Percentiles rank a stretch among this genome's conserved stretches.
Conservation (phyloP, 768 basidiomycete species). For the Botryobasidium botryosum region DNA sequence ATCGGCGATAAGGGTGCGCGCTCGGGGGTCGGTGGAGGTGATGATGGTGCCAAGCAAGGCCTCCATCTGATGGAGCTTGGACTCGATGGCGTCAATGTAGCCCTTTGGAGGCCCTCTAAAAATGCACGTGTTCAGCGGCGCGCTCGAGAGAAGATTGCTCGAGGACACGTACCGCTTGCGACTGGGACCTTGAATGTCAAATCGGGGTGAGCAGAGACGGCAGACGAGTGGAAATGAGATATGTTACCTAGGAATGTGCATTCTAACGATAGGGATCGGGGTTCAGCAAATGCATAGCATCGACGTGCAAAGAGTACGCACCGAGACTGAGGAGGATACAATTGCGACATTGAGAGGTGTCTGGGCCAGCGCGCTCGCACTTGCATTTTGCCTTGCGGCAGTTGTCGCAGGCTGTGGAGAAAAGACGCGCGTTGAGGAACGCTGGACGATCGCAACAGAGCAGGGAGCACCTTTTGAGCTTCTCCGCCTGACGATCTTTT, state of each 20-base stretch:
- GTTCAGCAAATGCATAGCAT: too few relatives aligned
- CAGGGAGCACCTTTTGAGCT: slow-evolving; percentile 9
- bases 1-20: slow-evolving; percentile 25
- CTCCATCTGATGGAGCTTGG: slow-evolving; percentile 78
- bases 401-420: slow-evolving; percentile 52
- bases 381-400: slow-evolving; percentile 80
- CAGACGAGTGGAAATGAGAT: not conserved
- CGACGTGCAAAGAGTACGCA: slow-evolving; percentile 22
- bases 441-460: not conserved
- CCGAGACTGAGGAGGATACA: slow-evolving; percentile 40
- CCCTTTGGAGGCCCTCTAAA: slow-evolving; percentile 70
- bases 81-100: slow-evolving; percentile 90
- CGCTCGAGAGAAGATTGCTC: slow-evolving; percentile 45
- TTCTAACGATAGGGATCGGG: too few relatives aligned
- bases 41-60: slow-evolving; percentile 73
- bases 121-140: slow-evolving; percentile 19
- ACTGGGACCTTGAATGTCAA: slow-evolving; percentile 10
- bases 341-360: slow-evolving; percentile 53
- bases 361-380: slow-evolving; percentile 45
- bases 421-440: not conserved
- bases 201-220: slow-evolving; percentile 21
- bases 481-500: slow-evolving; percentile 7
- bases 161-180: slow-evolving; percentile 15
- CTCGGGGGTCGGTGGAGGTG: slow-evolving; percentile 31
- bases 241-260: slow-evolving; percentile 2